Base-by-base conservation (phyloP, 1,284 basidiomycete species). In the Microbotryum scabiosae region DNA sequence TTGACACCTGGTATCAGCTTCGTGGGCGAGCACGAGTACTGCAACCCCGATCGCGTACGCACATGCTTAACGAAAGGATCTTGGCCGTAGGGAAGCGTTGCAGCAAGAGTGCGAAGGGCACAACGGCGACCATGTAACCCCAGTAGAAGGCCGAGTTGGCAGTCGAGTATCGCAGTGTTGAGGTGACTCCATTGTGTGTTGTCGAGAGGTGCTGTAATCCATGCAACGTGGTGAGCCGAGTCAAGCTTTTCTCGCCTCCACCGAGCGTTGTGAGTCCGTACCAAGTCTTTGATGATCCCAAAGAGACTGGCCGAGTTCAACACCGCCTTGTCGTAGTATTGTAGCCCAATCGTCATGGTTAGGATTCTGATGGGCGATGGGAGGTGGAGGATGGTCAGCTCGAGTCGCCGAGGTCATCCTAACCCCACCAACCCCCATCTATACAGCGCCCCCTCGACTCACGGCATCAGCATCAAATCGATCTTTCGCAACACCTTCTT, bases 311-410 rank as follows among this genome's bases (percentile, higher is more conserved):
- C 79, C 4, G 74, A 76, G 0, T 76, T 76, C 18, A 81, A 72
- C 10, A 80, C 77, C 3, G 78, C 78, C 67, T 80, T 64, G 70
- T 79, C 79, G 65, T 78, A 79, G 66, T 74, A 77, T 59, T 80
- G 78, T 9, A 80, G 67, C 2, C 79, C 78, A 43, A 76, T 75
- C 9, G 75, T 75, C 54, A 80, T 68, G 36, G 76, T 77, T 64
- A 80, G 66, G 60, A 79, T 73, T 12, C 51, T 25, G 47, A 21
- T 12, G 9, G 16, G 21, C 5, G 43, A 16, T 10, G 21, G n/a
- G n/a, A n/a, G n/a, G n/a, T n/a, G n/a, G n/a, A n/a, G n/a, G n/a
- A n/a, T n/a, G n/a, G n/a, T 30, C 30, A 30, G 30, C 10, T 8
- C 30, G 10, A 41, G 18, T n/a, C 18, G 20, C 20, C 30, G 6